These are phyloP conservation scores for Phyllachora maydis DNA, from an alignment of 2,329 filamentous ascomycete genomes.

Conservation along the genomic window DNA sequence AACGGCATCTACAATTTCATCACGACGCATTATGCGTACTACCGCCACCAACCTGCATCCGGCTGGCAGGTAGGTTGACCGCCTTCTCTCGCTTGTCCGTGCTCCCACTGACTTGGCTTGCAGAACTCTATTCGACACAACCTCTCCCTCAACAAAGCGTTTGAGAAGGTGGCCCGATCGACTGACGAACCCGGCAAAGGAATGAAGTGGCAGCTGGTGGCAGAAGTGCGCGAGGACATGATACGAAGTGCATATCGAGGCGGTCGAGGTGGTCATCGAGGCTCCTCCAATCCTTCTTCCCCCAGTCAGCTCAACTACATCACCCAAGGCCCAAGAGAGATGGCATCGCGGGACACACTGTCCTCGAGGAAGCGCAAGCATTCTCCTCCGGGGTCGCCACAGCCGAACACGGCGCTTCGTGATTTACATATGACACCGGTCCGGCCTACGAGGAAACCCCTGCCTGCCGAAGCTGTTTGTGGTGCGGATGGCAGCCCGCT, in stretches of 20 bases:
- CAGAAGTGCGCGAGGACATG: conserved; percentile 73
- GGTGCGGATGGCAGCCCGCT: conserved; percentile 40
- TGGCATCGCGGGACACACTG: conserved; percentile 25
- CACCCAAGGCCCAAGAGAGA: conserved; percentile 34
- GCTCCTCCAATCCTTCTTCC: conserved; percentile 53
- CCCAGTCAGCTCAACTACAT: conserved; percentile 39
- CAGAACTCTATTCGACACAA: conserved; percentile 96
- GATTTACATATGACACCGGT: conserved; percentile 37
- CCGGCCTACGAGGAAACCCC: conserved; percentile 21
- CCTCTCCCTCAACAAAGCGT: conserved; percentile 81
- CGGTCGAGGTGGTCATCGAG: conserved; percentile 41
- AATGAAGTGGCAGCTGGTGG: conserved; percentile 95
- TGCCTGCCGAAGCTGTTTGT: conserved; percentile 14
- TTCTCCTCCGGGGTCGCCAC: conserved; percentile 32
- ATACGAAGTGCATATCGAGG: conserved; percentile 47
- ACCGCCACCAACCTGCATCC: conserved; percentile 52
- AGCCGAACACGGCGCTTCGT: conserved; percentile 25
- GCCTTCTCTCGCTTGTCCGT: neutral
- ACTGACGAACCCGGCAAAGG: conserved; percentile 95
- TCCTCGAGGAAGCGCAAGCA: conserved; percentile 36
- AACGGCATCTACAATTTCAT: conserved; percentile 91
- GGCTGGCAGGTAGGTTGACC: conserved; percentile 66
- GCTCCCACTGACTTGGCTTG: conserved; percentile 10
- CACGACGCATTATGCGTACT: conserved; percentile 79
- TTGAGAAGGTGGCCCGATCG: conserved; percentile 78